phyloP scores from a whole-genome alignment of 805 yeast genomes.

The Metschnikowia anglica region DNA sequence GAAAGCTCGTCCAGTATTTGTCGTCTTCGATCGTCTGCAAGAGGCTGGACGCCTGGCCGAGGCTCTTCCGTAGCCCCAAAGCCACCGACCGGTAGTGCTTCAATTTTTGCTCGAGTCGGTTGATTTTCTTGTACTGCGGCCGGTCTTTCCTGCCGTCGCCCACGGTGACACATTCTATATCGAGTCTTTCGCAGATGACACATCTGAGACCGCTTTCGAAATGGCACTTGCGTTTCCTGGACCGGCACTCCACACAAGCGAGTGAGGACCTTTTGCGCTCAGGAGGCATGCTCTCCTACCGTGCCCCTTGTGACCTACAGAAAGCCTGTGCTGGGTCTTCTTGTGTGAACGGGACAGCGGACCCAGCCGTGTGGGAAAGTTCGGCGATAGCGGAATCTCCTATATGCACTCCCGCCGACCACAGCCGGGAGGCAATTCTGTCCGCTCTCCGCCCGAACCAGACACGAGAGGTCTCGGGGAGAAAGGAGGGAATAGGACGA shows the following conservation, averaged over 20 bases:
- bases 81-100: constrained; percentile 5
- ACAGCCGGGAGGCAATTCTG: no score
- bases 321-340: no score
- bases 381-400: no score
- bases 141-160: constrained; percentile 16
- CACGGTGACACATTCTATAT: constrained; percentile 9
- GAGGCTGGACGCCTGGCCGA: constrained; percentile 1
- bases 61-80: constrained; percentile 2
- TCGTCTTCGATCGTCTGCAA: constrained; percentile 5
- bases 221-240: constrained; percentile 11
- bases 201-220: constrained; percentile 5
- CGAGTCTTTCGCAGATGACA: constrained; percentile 9
- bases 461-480: no score
- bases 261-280: constrained; percentile 10
- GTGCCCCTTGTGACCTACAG: no score
- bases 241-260: constrained; percentile 17
- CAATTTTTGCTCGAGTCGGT: constrained; percentile 8
- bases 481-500: no score
- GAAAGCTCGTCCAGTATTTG: background rate
- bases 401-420: no score
- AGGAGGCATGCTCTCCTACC: background rate
- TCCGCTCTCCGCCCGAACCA: no score
- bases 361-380: no score
- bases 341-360: no score
- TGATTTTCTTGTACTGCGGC: constrained; percentile 8